Percentiles rank a stretch among this genome's conserved stretches.
Conservation (phyloP, 495 filamentous ascomycete genomes). For the Penicillium subrubescens region DNA sequence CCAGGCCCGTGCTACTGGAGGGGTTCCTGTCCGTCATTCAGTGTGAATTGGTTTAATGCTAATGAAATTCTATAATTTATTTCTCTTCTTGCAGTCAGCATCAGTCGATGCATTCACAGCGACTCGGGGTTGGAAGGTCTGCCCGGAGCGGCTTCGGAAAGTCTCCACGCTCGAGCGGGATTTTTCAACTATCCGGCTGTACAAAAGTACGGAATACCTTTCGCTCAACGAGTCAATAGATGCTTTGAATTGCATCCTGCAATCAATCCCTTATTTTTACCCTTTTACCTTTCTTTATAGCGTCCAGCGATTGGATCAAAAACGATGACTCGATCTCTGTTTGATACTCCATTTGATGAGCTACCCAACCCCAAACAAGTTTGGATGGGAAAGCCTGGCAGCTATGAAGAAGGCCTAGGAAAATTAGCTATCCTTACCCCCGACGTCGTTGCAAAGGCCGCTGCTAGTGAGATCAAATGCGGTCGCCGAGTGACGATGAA, state of each 20-base stretch:
- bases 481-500: slow-evolving; percentile 43
- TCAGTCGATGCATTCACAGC: background rate
- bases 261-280: background rate
- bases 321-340: slow-evolving; percentile 26
- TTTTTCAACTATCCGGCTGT: background rate
- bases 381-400: slow-evolving; percentile 45
- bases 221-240: background rate
- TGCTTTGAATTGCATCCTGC: background rate
- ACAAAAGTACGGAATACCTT: slow-evolving; percentile 4
- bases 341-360: slow-evolving; percentile 40
- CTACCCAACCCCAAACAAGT: slow-evolving; percentile 47
- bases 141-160: background rate
- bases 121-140: background rate
- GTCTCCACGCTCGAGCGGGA: background rate
- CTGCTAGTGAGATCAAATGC: slow-evolving; percentile 39
- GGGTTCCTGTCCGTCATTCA: background rate
- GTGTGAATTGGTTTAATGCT: background rate
- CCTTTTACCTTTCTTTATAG: background rate
- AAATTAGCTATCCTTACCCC: slow-evolving; percentile 46
- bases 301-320: background rate
- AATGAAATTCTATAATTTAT: background rate
- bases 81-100: background rate
- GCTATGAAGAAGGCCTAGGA: slow-evolving; percentile 46
- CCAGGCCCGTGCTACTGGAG: background rate
- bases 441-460: slow-evolving; percentile 41